phyloP scores from a whole-genome alignment of 345 rosid species.

The Dimocarpus longan region DNA sequence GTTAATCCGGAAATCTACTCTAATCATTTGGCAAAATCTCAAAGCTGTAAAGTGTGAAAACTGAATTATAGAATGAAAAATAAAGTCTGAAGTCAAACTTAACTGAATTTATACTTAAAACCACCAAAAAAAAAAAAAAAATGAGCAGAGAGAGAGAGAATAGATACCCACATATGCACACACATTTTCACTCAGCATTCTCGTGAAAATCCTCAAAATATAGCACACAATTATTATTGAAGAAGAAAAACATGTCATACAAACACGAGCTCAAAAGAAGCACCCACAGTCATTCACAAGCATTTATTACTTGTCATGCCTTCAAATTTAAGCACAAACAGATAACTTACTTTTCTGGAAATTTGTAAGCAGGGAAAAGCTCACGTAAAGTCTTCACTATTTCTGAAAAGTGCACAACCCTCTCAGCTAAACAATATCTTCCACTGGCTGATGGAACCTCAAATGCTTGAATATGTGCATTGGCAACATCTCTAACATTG shows the following conservation, averaged over 20 bases:
- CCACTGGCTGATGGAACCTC: slow-evolving; percentile 80
- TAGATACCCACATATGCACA: too few species aligned
- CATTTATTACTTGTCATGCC: not conserved
- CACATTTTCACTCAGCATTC: too few species aligned
- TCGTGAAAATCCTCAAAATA: not conserved
- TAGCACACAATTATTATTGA: not conserved
- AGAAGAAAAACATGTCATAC: not conserved
- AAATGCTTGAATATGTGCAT: slow-evolving; percentile 86
- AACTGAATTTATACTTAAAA: not conserved
- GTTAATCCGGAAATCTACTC: too few species aligned
- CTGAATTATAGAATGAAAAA: not conserved
- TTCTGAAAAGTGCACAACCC: slow-evolving; percentile 78
- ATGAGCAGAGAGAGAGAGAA: too few species aligned
- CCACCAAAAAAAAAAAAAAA: too few species aligned
- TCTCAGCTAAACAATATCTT: slow-evolving; percentile 84
- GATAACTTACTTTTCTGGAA: slow-evolving; percentile 71
- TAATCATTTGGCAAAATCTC: not conserved
- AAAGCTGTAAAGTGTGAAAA: not conserved
- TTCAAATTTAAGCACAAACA: not conserved
- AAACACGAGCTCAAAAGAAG: not conserved
- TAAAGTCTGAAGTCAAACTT: not conserved
- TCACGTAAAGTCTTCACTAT: slow-evolving; percentile 52
- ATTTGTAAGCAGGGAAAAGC: slow-evolving; percentile 67
- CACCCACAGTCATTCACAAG: not conserved
- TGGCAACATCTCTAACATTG: slow-evolving; percentile 84